Base-by-base conservation (phyloP, 2,329 filamentous ascomycete genomes). In the Cordyceps cicadae region DNA sequence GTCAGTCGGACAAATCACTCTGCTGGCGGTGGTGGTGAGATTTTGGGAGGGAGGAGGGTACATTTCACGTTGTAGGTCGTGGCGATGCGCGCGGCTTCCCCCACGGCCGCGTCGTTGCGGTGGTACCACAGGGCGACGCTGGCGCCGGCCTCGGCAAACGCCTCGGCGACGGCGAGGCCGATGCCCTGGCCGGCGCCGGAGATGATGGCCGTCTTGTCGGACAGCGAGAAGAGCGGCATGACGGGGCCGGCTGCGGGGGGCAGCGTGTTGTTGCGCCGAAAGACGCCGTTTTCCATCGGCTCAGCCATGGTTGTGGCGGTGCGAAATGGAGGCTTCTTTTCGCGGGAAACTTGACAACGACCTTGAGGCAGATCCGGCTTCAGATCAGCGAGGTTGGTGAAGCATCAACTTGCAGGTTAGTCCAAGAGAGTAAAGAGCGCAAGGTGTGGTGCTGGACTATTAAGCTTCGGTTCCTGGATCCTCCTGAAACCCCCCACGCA, bases 51-150 rank as follows among this genome's bases (percentile, higher is more conserved):
- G n/a, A n/a, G n/a, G n/a, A n/a, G n/a, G n/a, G n/a, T 71, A 87
- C 86, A 85, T 71, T 86, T 85, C 49, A 92, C 86, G 3, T 84
- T 83, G 66, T 86, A 89, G 24, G 81, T 80, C 67, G 82, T 78
- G 67, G 83, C 84, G 51, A 90, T 86, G 29, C 84, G 82, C 37
- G 79, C 78, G 0, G 87, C 87, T 61, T 83, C 79, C 17, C 82
- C 77, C 14, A 84, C 69, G 14, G 86, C 85, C 66, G 86, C 82
- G 68, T 82, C 80, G 73, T 90, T 89, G 71, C 77, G 83, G 69
- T 88, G 87, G 70, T 88, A 90, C 84, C 85, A 89, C 55, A 89
- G 83, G 32, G 85, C 87, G 24, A 90, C 84, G 65, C 89, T 87
- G 62, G 86, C 86, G 54, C 87, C 87, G 17, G 86, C 85, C 69